Percentiles rank a stretch among this genome's conserved stretches.
Conservation (phyloP, 2,329 filamentous ascomycete genomes). For the Ophiosphaerella herpotricha region DNA sequence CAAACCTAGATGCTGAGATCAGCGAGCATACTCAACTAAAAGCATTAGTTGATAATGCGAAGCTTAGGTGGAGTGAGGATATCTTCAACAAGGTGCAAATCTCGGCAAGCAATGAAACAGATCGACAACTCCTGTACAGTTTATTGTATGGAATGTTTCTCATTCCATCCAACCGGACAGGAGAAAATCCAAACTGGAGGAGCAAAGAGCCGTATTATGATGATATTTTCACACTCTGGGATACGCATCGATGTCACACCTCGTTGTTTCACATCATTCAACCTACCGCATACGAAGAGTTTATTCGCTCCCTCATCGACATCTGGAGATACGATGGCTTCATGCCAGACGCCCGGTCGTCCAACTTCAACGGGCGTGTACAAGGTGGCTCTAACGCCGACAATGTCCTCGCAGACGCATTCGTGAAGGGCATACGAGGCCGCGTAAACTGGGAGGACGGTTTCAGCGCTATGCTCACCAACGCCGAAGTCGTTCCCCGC, state of each 20-base stretch:
- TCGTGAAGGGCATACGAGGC: conserved; percentile 68
- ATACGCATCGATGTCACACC: conserved; percentile 67
- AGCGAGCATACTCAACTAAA: conserved; percentile 50
- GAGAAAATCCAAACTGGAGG: conserved; percentile 70
- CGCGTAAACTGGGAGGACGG: conserved; percentile 63
- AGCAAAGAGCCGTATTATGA: conserved; percentile 71
- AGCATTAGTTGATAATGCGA: conserved; percentile 54
- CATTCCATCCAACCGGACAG: conserved; percentile 71
- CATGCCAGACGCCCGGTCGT: conserved; percentile 68
- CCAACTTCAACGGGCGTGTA: conserved; percentile 69
- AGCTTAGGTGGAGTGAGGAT: conserved; percentile 63
- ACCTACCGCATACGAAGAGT: conserved; percentile 65
- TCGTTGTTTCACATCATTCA: conserved; percentile 69
- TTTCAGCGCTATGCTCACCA: conserved; percentile 64
- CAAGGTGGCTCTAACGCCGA: conserved; percentile 74
- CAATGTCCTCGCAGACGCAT: conserved; percentile 74
- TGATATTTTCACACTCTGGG: conserved; percentile 73
- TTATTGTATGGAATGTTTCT: conserved; percentile 72
- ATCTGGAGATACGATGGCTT: conserved; percentile 69
- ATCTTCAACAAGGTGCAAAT: conserved; percentile 69
- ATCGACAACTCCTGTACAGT: conserved; percentile 66
- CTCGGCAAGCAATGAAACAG: conserved; percentile 59
- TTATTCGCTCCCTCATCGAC: conserved; percentile 69
- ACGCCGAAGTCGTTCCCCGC: conserved; percentile 66
- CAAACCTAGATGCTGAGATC: conserved; percentile 63